Conservation (phyloP, 805 yeast genomes). For the Saturnispora halmiae region DNA sequence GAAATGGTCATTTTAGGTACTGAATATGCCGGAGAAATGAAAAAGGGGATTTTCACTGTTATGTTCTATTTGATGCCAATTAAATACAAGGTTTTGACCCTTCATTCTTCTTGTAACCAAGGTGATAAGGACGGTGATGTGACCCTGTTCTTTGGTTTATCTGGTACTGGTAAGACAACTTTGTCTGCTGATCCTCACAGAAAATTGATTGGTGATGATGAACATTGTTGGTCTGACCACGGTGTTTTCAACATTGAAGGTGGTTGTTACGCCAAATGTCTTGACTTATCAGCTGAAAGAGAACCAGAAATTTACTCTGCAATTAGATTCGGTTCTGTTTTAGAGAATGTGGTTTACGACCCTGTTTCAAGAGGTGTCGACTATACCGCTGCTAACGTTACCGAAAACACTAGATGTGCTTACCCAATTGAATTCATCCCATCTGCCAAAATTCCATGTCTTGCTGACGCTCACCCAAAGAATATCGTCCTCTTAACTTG, state of each 20-base stretch:
- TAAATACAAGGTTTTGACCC: slow-evolving; percentile 79
- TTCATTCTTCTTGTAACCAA: slow-evolving; percentile 93
- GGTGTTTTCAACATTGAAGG: slow-evolving; percentile 99
- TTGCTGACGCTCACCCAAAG: slow-evolving; percentile 82
- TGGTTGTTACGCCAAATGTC: slow-evolving; percentile 98
- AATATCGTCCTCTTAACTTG: slow-evolving; percentile 89
- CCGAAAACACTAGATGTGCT: slow-evolving; percentile 98
- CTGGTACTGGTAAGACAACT: slow-evolving; percentile 98
- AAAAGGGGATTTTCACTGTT: slow-evolving; percentile 97
- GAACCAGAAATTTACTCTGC: slow-evolving; percentile 98
- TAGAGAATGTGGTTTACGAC: slow-evolving; percentile 89
- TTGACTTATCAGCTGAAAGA: slow-evolving; percentile 79
- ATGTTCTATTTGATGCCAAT: slow-evolving; percentile 99
- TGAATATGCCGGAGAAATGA: slow-evolving; percentile 99
- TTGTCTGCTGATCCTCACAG: slow-evolving; percentile 94
- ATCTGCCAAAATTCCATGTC: slow-evolving; percentile 91
- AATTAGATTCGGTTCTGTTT: slow-evolving; percentile 85
- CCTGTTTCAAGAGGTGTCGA: slow-evolving; percentile 72
- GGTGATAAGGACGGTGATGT: slow-evolving; percentile 77
- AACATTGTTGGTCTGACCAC: slow-evolving; percentile 97
- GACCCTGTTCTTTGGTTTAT: slow-evolving; percentile 89
- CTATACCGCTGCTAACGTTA: slow-evolving; percentile 68
- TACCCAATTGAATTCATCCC: slow-evolving; percentile 97
- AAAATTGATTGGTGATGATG: slow-evolving; percentile 93
- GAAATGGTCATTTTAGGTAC: slow-evolving; percentile 99